Evolutionary conservation across 2,329 filamentous ascomycete species (phyloP), one percentile per base, ranked within the genome.

Genomic region (Curvularia hawaiiensis): DNA sequence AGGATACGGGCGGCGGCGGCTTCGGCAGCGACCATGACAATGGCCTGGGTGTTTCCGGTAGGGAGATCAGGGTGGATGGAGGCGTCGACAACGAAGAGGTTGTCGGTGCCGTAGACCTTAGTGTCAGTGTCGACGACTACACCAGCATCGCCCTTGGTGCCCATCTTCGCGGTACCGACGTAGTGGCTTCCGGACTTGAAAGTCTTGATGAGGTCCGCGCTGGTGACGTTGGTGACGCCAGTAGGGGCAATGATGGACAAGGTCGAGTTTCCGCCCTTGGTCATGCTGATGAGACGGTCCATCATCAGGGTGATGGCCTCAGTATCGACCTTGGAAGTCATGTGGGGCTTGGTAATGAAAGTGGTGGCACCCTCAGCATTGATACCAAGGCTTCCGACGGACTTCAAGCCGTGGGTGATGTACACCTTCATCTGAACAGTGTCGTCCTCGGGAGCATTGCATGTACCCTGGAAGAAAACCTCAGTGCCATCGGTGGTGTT

Each of bases 11-110:
- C 79, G 4, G 82, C 82, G 9, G 86, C 86, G 41, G 82, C 81
- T 78, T 90, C 88, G 18, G 87, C 84, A 18, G 83, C 85, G 35
- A 86, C 80, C 70, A 90, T 86, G 64, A 90, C 85, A 39, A 85
- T 83, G 1, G 86, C 83, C 47, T 85, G 84, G 1, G 88, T 89
- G 75, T 91, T 91, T 18, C 87, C 85, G 0, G 86, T 87, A 3
- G 87, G 82, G 64, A 90, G 84, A 61, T 88, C 88, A 0, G 88
- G 88, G 77, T 90, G 88, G 24, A 81, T 77, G 0, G 75, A 78
- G 1, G 77, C 79, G 57, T 81, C 79, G 2, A 81, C 79, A 1
- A 81, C 78, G 48, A 79, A 76, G 6, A 81, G 65, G 35, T 79
- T 79, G 45, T 74, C 63, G 1, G 79, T 78, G 3, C 74, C 74